A percentile compares a stretch with the other conserved stretches of the same genome.
Evolutionary conservation across 1,139 yeast species (phyloP).

Genomic region (Pichia sp.): DNA sequence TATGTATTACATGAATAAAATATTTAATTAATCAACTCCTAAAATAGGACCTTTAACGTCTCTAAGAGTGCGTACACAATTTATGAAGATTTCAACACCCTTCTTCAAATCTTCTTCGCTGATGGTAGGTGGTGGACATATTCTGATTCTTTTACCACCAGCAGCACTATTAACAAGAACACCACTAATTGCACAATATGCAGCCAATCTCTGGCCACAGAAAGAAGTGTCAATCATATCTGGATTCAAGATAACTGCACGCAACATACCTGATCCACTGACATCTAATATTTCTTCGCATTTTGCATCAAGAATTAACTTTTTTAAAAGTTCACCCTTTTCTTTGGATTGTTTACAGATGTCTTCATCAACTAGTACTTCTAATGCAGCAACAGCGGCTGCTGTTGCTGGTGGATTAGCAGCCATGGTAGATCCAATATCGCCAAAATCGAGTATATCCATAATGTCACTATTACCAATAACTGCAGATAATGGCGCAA

Average conservation of each 20-base stretch:
- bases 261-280: conserved; percentile 59
- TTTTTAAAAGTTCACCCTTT: conserved; percentile 65
- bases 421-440: conserved; percentile 95
- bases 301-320: conserved; percentile 53
- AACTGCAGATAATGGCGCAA: conserved; percentile 27
- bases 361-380: conserved; percentile 80
- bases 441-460: conserved; percentile 83
- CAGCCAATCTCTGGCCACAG: conserved; percentile 89
- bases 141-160: conserved; percentile 84
- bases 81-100: conserved; percentile 52
- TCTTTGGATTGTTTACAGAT: conserved; percentile 67
- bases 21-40: conserved; percentile 10
- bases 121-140: conserved; percentile 91
- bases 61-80: conserved; percentile 18
- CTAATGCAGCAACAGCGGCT: conserved; percentile 87
- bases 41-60: conserved; percentile 21
- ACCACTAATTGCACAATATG: conserved; percentile 78
- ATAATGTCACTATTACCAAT: conserved; percentile 56
- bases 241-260: conserved; percentile 85
- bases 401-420: conserved; percentile 93
- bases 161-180: conserved; percentile 93
- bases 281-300: conserved; percentile 4
- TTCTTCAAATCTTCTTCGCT: conserved; percentile 72
- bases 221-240: conserved; percentile 43
- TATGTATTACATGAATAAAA: background rate